Evolutionary conservation across 192 early-diverging fungal species (phyloP).

Genomic region (Podila verticillata): DNA sequence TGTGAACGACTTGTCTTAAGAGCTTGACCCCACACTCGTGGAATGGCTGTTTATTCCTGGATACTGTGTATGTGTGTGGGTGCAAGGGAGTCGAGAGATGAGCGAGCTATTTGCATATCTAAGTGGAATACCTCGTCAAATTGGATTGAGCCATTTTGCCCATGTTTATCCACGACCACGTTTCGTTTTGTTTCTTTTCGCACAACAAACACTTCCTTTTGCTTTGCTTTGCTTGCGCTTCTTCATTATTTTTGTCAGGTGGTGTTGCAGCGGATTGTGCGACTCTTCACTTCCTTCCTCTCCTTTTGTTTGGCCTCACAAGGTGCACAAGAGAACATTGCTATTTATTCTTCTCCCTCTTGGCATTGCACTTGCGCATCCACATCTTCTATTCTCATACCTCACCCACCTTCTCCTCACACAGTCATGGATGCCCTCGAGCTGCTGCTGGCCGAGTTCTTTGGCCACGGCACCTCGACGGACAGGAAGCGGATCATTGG

Average conservation of each 20-base stretch:
- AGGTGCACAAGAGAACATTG: no score
- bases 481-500: constrained; percentile 44
- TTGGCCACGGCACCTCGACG: constrained; percentile 25
- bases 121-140: no score
- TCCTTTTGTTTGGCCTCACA: no score
- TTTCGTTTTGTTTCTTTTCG: background rate
- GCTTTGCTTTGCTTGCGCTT: background rate
- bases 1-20: no score
- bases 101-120: no score
- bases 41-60: no score
- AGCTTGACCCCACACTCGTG: no score
- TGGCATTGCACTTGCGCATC: background rate
- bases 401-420: background rate
- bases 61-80: no score
- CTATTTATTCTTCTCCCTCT: background rate
- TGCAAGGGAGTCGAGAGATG: no score
- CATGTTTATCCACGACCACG: background rate
- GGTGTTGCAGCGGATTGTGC: no score
- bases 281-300: no score
- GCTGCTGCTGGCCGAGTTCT: constrained; percentile 45
- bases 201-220: background rate
- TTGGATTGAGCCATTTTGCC: background rate
- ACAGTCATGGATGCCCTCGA: constrained; percentile 37
- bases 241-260: no score
- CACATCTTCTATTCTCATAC: background rate